Evolutionary conservation across 805 yeast genomes (phyloP).

Genomic region (Diddensiella transvaalensis): DNA sequence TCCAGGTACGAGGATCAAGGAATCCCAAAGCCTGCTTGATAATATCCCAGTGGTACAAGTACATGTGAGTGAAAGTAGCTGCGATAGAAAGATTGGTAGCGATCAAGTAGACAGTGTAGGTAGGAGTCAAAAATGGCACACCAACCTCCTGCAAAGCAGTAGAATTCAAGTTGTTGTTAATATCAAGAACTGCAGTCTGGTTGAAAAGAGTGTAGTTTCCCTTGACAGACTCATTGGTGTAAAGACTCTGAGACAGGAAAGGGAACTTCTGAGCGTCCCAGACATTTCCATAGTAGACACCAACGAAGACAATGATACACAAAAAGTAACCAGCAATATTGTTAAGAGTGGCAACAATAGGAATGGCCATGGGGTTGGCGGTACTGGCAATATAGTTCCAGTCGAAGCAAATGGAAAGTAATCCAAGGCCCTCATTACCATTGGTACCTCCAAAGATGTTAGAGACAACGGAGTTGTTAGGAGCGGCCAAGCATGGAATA

Average conservation of each 20-base stretch:
- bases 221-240: slow-evolving; percentile 24
- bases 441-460: slow-evolving; percentile 35
- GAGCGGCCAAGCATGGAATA: slow-evolving; percentile 31
- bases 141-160: slow-evolving; percentile 30
- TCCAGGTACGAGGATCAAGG: slow-evolving; percentile 23
- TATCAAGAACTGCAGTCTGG: slow-evolving; percentile 31
- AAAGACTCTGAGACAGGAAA: slow-evolving; percentile 34
- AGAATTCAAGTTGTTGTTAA: slow-evolving; percentile 24
- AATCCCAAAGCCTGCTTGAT: slow-evolving; percentile 28
- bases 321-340: slow-evolving; percentile 33
- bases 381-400: slow-evolving; percentile 35
- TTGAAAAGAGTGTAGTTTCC: slow-evolving; percentile 27
- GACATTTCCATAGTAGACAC: slow-evolving; percentile 35
- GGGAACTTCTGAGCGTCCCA: slow-evolving; percentile 34
- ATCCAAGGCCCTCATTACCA: slow-evolving; percentile 36
- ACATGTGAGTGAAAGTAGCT: slow-evolving; percentile 35
- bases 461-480: slow-evolving; percentile 29
- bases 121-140: slow-evolving; percentile 33
- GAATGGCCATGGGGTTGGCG: slow-evolving; percentile 31
- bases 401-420: slow-evolving; percentile 32
- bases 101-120: slow-evolving; percentile 32
- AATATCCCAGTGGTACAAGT: slow-evolving; percentile 30
- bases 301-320: slow-evolving; percentile 23
- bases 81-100: slow-evolving; percentile 35
- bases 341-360: slow-evolving; percentile 31